Base-by-base conservation (phyloP, 306 rosid genomes). In the Dryas octopetala region DNA sequence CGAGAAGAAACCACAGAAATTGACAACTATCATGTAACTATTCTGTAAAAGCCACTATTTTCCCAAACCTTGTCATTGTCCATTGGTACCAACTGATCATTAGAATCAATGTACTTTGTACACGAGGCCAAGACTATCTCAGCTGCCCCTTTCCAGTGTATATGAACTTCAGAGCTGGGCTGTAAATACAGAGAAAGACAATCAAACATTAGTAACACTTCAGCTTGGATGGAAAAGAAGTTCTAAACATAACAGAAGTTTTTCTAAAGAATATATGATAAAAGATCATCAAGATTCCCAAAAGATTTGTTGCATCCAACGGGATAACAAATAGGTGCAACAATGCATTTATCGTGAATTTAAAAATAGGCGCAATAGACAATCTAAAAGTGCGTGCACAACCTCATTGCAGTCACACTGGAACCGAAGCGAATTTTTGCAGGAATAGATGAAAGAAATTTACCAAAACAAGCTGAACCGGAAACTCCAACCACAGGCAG, bases 61-160 rank as follows among this genome's bases (percentile, higher is more conserved):
- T 67, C 50, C 58, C 75, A 52, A 66, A 93, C 98, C 97, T 91
- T 84, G 47, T 85, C 89, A 52, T 93, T 79, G 78, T 85, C 91
- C 97, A 93, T 78, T 55, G 77, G 32, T 51, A 76, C 85, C 49
- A 54, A 54, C 7, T 83, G 84, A 76, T 73, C 86, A 71, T 84
- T 55, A 15, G 62, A 74, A 82, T 88, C 92, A 38, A 89, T 40
- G 76, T 85, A 89, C 38, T 48, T 13, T 0, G 92, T 80, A 74
- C 98, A 93, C 4, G 84, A 80, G 57, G 83, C 88, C 49, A 93
- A 81, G 11, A 93, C 85, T 68, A 93, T 79, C 80, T 93, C 98
- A 62, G 98, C 98, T 65, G 98, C 98, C 78, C 98, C 98, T 84
- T 93, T 93, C 98, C 98, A 93, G 76, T 93, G 97, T 81, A 93